Percentiles rank a stretch among this genome's conserved stretches.
Evolutionary conservation across 306 rosid species (phyloP).

Genomic region (Cucurbita ficifolia): DNA sequence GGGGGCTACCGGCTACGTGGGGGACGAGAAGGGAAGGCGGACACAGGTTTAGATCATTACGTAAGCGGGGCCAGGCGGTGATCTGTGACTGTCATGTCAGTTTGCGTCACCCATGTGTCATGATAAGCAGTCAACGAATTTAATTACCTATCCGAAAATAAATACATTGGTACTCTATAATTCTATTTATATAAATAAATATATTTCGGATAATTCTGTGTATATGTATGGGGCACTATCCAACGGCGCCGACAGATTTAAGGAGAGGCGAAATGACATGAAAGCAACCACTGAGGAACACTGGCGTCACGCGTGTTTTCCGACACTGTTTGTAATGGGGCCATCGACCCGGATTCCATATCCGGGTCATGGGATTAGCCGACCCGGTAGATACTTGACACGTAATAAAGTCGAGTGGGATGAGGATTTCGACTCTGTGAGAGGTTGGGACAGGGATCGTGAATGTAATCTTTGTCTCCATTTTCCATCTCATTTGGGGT

Average conservation of each 20-base stretch:
- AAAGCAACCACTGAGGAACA: neutral
- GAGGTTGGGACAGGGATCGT: too few relatives aligned
- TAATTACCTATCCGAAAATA: neutral
- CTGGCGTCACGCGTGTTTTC: neutral
- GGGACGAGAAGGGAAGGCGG: neutral
- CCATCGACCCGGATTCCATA: neutral
- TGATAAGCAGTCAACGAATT: constrained; percentile 14
- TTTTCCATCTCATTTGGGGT: too few relatives aligned
- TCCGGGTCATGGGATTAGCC: neutral
- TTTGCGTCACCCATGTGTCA: constrained; percentile 26
- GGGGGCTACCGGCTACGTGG: neutral
- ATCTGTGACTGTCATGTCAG: constrained; percentile 13
- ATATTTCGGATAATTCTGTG: neutral
- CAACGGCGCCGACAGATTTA: constrained; percentile 7
- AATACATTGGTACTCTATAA: neutral
- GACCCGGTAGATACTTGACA: neutral
- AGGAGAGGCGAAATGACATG: neutral
- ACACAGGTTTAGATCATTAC: constrained; percentile 18
- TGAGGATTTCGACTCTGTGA: too few relatives aligned
- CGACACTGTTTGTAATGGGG: neutral
- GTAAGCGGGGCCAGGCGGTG: constrained; percentile 3
- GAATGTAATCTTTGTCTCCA: too few relatives aligned
- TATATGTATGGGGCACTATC: neutral
- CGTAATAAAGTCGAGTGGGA: too few relatives aligned
- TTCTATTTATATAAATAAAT: neutral